These are phyloP conservation scores for Ananas comosus DNA, from an alignment of 176 grass and related monocot genomes.

Conservation along the genomic window DNA sequence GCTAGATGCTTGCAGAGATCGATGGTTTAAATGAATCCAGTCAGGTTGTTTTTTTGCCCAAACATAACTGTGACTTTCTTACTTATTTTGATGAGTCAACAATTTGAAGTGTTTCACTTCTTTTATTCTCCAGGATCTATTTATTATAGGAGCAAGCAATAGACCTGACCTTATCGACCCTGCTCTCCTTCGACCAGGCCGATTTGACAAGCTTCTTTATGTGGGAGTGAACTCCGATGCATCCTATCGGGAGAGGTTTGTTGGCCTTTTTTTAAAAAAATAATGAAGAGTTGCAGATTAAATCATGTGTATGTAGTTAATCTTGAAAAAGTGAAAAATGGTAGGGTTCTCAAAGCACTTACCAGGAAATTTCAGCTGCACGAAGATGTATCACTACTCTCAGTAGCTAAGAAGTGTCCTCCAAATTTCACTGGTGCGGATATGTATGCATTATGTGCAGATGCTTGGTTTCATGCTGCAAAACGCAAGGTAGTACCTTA, in stretches of 20 bases:
- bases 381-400: conserved; percentile 68
- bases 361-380: conserved; percentile 87
- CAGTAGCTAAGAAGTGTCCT: conserved; percentile 68
- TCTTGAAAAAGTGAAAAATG: background rate
- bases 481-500: conserved; percentile 43
- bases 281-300: background rate
- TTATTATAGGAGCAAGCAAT: conserved; percentile 96
- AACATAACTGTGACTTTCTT: background rate
- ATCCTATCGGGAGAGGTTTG: conserved; percentile 71
- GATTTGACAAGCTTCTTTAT: conserved; percentile 94
- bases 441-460: conserved; percentile 84
- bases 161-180: conserved; percentile 95
- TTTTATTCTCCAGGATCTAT: conserved; percentile 45
- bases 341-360: conserved; percentile 87
- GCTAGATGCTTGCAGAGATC: conserved; percentile 93
- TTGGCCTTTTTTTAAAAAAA: conserved; percentile 6
- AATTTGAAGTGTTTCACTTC: background rate
- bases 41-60: conserved; percentile 46
- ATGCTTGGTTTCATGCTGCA: conserved; percentile 98
- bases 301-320: background rate
- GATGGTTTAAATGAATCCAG: conserved; percentile 86
- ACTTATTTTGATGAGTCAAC: background rate
- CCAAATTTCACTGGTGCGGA: conserved; percentile 96
- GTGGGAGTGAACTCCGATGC: conserved; percentile 83
- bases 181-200: conserved; percentile 78